phyloP scores from a whole-genome alignment of 768 basidiomycete genomes.

The Leucocoprinus birnbaumii region DNA sequence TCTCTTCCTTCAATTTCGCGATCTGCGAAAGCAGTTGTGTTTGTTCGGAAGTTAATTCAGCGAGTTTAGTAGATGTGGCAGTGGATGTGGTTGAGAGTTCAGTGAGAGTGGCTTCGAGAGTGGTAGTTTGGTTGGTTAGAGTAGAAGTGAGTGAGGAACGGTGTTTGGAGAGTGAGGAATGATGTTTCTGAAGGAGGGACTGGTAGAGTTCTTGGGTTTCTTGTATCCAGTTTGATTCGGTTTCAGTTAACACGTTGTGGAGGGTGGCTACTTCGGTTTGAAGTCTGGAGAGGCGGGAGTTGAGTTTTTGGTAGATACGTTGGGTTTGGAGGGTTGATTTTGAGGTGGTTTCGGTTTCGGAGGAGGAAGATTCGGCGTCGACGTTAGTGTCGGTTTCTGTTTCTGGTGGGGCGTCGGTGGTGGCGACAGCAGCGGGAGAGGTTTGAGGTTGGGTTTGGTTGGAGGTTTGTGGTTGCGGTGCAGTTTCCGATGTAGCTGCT shows the following conservation, averaged over 20 bases:
- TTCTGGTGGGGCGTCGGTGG: no score
- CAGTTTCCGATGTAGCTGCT: neutral
- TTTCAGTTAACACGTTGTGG: neutral
- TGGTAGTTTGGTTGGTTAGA: neutral
- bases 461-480: neutral
- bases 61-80: neutral
- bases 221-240: neutral
- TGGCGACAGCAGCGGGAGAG: no score
- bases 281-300: neutral
- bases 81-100: neutral
- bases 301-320: neutral
- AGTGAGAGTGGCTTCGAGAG: neutral
- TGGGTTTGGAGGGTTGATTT: no score
- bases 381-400: neutral
- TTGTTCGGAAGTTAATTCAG: neutral
- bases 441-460: neutral
- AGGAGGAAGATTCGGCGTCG: neutral
- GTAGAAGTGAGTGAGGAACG: no score
- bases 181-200: neutral
- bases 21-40: slow-evolving; percentile 1
- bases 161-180: neutral
- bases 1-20: neutral
- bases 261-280: neutral
- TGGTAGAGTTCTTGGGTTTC: neutral
- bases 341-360: neutral